phyloP scores from a whole-genome alignment of 768 basidiomycete species.

The Serendipita vermifera region DNA sequence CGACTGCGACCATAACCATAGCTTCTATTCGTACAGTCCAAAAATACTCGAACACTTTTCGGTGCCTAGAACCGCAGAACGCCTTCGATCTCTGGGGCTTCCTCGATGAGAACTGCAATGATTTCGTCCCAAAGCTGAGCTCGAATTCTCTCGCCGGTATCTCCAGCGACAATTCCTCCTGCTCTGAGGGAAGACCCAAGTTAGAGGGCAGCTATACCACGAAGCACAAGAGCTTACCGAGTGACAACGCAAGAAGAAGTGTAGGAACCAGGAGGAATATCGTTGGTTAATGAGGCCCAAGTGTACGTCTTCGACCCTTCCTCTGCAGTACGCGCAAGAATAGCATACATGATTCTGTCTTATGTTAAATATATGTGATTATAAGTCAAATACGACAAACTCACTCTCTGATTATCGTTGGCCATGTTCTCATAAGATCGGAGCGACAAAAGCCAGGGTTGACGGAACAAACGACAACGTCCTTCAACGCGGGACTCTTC shows the following conservation, averaged over 20 bases:
- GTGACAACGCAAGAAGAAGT: not conserved
- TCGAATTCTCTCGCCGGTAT: too few relatives aligned
- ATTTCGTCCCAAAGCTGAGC: conserved; percentile 6
- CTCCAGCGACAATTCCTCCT: not conserved
- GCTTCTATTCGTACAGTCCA: too few relatives aligned
- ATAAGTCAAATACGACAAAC: not conserved
- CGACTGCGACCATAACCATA: too few relatives aligned
- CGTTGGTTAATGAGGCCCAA: not conserved
- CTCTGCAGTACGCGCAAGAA: not conserved
- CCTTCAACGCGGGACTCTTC: not conserved
- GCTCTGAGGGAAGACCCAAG: not conserved
- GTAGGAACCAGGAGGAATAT: not conserved
- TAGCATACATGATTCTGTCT: not conserved
- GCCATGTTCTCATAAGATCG: not conserved
- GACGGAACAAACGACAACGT: conserved; percentile 3
- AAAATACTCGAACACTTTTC: too few relatives aligned
- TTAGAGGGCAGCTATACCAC: not conserved
- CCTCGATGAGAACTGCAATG: not conserved
- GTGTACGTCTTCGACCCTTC: not conserved
- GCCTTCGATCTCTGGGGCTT: not conserved
- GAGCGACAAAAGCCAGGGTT: conserved; percentile 12
- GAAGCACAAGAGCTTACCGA: not conserved
- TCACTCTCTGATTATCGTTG: not conserved
- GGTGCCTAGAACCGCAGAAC: not conserved
- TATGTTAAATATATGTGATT: not conserved